Evolutionary conservation across 1,284 basidiomycete species (phyloP), one percentile per base, ranked within the genome.

Genomic region (Ceratobasidium sp.): DNA sequence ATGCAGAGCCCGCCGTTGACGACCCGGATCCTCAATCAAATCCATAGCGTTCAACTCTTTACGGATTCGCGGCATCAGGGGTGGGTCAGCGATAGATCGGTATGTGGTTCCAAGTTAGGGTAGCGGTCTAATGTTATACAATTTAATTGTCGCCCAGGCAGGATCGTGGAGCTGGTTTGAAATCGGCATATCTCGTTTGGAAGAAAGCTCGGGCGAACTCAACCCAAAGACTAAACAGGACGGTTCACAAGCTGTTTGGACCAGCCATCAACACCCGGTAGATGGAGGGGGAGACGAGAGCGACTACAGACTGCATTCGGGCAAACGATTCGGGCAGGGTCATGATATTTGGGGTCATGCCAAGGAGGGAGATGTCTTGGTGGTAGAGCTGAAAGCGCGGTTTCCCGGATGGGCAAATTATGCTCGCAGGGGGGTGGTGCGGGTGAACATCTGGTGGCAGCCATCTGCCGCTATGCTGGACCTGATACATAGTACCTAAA

Each of bases 121-220:
- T 24, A 8, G 14, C 13, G 16, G 22, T 41, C 6, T 31, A 34
- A 31, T 16, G 13, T 19, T 24, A 0, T 19, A 27, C 14, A 49
- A 31, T 2, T 6, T 13, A 13, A 14, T 11, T 2, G 1, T 8
- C 29, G 16, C 9, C 22, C 22, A 72, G 68, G 24, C 27, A n/a
- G 68, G 68, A 9, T 72, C 56, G 5, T 72, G 68, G 68, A 72
- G 68, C 46, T 72, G 68, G 68, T 72, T 72, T 51, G 68, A 72
- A 8, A 9, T 72, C 37, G 43, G 39, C 14, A n/a, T 72, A 19
- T 43, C 7, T 24, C 24, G 24, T 39, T 22, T 2, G n/a, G 27
- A 72, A 31, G 49, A 53, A 54, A 34, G 14, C 37, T 54, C 24
- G 41, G n/a, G 39, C 1, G 2, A 61, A 22, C 54, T 43, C 5